phyloP scores from a whole-genome alignment of 495 filamentous ascomycete genomes.

The Melanomma pulvis-pyrius region DNA sequence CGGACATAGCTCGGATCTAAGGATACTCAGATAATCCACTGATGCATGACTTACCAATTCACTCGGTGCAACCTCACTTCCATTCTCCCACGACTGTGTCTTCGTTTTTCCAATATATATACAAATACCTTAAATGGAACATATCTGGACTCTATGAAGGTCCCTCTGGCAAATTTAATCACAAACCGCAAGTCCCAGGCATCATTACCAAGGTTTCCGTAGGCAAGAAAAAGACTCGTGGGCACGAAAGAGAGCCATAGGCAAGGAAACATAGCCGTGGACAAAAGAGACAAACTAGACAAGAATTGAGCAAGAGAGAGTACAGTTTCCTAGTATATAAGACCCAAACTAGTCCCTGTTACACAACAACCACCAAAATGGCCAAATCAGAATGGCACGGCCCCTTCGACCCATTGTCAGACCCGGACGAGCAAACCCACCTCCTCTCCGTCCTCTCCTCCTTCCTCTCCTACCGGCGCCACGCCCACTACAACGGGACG shows the following conservation, averaged over 20 bases:
- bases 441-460: conserved; percentile 80
- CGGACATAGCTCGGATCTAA: conserved; percentile 25
- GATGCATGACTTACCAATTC: too few relatives aligned
- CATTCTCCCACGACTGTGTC: neutral
- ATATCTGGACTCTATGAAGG: neutral
- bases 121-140: neutral
- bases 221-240: neutral
- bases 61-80: too few relatives aligned
- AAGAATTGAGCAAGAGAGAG: too few relatives aligned
- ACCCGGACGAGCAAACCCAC: conserved; percentile 74
- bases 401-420: conserved; percentile 59
- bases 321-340: too few relatives aligned
- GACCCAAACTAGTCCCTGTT: too few relatives aligned
- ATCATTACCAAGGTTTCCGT: neutral
- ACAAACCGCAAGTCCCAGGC: neutral
- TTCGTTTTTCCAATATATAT: neutral
- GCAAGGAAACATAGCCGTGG: too few relatives aligned
- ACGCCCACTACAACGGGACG: conserved; percentile 82
- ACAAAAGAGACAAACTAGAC: too few relatives aligned
- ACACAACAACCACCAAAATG: conserved; percentile 5
- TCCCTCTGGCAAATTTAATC: neutral
- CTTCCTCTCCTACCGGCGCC: conserved; percentile 72
- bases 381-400: conserved; percentile 27
- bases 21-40: neutral
- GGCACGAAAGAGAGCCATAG: too few relatives aligned